phyloP scores from a whole-genome alignment of 352 stramenopile species.

The Pythium phragmiticola region DNA sequence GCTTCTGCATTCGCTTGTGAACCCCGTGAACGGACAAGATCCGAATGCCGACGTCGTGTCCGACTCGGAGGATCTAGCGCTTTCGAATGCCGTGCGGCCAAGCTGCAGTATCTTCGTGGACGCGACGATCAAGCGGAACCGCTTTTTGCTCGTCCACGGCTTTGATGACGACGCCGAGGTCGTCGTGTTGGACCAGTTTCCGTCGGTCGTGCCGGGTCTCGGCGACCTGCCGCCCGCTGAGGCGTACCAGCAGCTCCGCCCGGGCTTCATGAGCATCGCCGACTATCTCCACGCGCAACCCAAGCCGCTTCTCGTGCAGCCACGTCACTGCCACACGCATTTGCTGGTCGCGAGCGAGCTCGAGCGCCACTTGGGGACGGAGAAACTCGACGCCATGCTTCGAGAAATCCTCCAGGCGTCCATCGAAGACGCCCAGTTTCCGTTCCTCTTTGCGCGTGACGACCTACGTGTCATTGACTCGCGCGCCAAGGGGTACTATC shows the following conservation, averaged over 20 bases:
- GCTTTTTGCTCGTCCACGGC: conserved; percentile 56
- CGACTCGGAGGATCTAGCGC: conserved; percentile 11
- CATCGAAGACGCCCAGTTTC: conserved; percentile 55
- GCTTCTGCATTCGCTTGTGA: conserved; percentile 23
- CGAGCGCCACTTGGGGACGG: conserved; percentile 21
- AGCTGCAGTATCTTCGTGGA: conserved; percentile 62
- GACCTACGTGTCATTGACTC: conserved; percentile 44
- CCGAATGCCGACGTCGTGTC: background rate
- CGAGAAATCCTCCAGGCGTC: conserved; percentile 36
- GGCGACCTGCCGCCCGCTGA: conserved; percentile 24
- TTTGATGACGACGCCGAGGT: conserved; percentile 42
- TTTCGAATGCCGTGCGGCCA: conserved; percentile 12
- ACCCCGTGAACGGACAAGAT: conserved; percentile 9
- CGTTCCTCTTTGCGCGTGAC: conserved; percentile 51
- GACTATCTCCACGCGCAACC: conserved; percentile 25
- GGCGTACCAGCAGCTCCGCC: conserved; percentile 45
- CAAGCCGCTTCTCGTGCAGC: conserved; percentile 38
- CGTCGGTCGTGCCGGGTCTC: conserved; percentile 27
- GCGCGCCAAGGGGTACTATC: conserved; percentile 50
- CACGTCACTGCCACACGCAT: conserved; percentile 49
- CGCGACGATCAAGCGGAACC: conserved; percentile 32
- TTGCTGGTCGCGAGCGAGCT: conserved; percentile 36
- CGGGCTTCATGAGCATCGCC: conserved; percentile 45
- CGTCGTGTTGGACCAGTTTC: conserved; percentile 46
- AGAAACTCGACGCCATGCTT: conserved; percentile 30